These are phyloP conservation scores for Medicago ruthenica DNA, from an alignment of 306 rosid genomes.

Conservation along the genomic window DNA sequence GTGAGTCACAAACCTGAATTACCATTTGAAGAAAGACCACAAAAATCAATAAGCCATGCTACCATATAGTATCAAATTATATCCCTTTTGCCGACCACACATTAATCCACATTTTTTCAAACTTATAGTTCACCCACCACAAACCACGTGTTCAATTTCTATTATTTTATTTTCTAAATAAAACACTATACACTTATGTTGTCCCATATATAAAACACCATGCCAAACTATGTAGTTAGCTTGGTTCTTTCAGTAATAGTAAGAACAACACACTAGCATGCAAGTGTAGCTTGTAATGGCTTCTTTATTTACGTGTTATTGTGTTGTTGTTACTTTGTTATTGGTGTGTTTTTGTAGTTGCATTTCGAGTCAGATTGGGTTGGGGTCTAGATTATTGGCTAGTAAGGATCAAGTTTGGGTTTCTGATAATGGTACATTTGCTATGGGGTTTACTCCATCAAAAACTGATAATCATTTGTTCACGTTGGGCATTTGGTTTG, in stretches of 20 bases:
- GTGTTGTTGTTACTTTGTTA: slow-evolving; percentile 38
- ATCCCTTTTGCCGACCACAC: slow-evolving; percentile 65
- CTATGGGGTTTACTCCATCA: slow-evolving; percentile 74
- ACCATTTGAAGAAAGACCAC: slow-evolving; percentile 39
- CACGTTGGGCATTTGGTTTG: slow-evolving; percentile 83
- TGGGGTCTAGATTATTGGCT: slow-evolving; percentile 73
- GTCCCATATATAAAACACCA: slow-evolving; percentile 26
- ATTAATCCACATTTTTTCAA: slow-evolving; percentile 55
- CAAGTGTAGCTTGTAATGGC: slow-evolving; percentile 43
- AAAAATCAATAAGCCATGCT: slow-evolving; percentile 26
- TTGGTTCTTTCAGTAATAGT: slow-evolving; percentile 27
- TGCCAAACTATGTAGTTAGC: slow-evolving; percentile 2
- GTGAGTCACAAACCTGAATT: slow-evolving; percentile 31
- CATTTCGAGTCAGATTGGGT: slow-evolving; percentile 54
- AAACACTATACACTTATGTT: slow-evolving; percentile 17
- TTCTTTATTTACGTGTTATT: slow-evolving; percentile 12
- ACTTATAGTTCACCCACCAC: slow-evolving; percentile 76
- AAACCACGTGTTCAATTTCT: slow-evolving; percentile 48
- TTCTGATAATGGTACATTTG: slow-evolving; percentile 87
- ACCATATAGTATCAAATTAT: slow-evolving; percentile 26
- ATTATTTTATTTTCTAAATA: slow-evolving; percentile 31
- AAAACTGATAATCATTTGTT: slow-evolving; percentile 36
- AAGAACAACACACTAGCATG: not conserved
- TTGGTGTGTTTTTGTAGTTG: slow-evolving; percentile 42
- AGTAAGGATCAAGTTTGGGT: slow-evolving; percentile 55